Base-by-base conservation (phyloP, 2,329 filamentous ascomycete species). In the Conoideocrella luteorostrata region DNA sequence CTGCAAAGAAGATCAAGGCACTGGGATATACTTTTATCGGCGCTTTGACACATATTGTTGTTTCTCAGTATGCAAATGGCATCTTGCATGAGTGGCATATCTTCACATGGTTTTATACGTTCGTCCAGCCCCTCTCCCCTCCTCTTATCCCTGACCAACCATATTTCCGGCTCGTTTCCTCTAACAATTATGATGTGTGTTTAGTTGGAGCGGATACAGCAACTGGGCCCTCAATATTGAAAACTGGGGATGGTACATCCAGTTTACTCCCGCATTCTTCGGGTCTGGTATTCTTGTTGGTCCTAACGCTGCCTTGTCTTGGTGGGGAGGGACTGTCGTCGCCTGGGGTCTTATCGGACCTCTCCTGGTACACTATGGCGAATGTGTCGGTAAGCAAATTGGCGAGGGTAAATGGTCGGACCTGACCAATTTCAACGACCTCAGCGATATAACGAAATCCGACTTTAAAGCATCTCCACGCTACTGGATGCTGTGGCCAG, bases 241-340 rank as follows among this genome's bases (percentile, higher is more conserved):
- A 59, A 78, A 72, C 59, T 82, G 78, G 78, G 75, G 75, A 11
- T 82, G 77, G 78, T 66, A 74, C 49, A 65, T 79, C 36, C 76
- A 80, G 50, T 72, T 69, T 51, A 80, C 77, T 0, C 77, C 77
- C 0, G 78, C 77, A 28, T 80, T 81, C 60, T 77, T 80, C 48
- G 77, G 77, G 5, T 80, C 64, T 15, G 66, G 66, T n/a, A 63
- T 68, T n/a, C 69, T 70, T 13, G 77, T 71, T 21, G 63, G 63
- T 43, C 68, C 68, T 47, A 82, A 80, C 57, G 70, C 75, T 13
- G 72, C 75, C 20, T 53, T 77, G 44, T 81, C 77, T 9, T 78
- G 78, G 69, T 75, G 75, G 47, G 65, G 52, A 12, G 78, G 78
- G 15, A 73, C 71, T 13, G 64, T 80, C 39, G 57, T 77, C 22